These are phyloP conservation scores for Lathyrus tuberosus DNA, from an alignment of 306 rosid genomes.

Conservation along the genomic window DNA sequence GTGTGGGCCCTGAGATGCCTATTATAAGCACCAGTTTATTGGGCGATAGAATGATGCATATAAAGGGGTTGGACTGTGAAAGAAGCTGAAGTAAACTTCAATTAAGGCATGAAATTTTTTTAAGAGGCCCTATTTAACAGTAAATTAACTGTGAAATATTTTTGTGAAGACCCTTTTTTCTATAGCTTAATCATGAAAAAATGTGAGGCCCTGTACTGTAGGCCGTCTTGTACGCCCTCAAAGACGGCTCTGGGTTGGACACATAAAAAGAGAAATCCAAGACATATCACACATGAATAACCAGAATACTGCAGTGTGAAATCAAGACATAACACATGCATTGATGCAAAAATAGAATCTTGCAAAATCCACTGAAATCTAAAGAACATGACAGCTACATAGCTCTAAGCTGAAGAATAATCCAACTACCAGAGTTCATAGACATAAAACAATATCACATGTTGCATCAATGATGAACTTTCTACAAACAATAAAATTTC, in stretches of 20 bases:
- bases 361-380: slow-evolving; percentile 27
- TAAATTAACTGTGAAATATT: no score
- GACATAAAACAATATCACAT: slow-evolving; percentile 29
- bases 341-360: slow-evolving; percentile 18
- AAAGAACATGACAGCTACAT: slow-evolving; percentile 23
- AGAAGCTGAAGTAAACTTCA: no score
- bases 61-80: not conserved
- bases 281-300: slow-evolving; percentile 20
- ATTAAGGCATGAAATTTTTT: no score
- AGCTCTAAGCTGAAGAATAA: slow-evolving; percentile 10
- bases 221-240: no score
- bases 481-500: slow-evolving; percentile 45
- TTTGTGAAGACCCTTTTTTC: no score
- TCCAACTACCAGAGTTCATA: not conserved
- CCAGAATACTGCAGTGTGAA: slow-evolving; percentile 12
- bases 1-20: not conserved
- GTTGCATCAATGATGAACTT: slow-evolving; percentile 36
- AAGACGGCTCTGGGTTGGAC: no score
- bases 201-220: no score
- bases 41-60: not conserved
- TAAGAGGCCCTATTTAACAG: no score
- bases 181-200: no score
- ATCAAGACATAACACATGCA: slow-evolving; percentile 21
- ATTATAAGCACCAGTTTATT: not conserved
- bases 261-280: slow-evolving; percentile 2